These are phyloP conservation scores for Vigna unguiculata DNA, from an alignment of 306 rosid genomes.

Conservation along the genomic window DNA sequence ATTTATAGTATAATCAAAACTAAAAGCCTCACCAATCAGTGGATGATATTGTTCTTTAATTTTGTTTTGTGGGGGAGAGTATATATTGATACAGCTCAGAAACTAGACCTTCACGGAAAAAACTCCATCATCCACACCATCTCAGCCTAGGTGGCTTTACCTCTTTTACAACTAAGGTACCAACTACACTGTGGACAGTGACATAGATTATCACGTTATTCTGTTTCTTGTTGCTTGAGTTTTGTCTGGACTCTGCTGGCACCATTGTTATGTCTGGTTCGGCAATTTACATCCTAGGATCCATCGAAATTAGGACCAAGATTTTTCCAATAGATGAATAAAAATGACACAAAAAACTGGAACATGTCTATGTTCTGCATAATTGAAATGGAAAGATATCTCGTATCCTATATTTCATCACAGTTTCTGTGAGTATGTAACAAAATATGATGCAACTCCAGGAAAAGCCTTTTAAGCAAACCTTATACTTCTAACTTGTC, in stretches of 20 bases:
- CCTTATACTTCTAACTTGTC: neutral
- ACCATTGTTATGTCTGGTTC: neutral
- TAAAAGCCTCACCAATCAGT: neutral
- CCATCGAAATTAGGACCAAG: neutral
- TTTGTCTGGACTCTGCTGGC: neutral
- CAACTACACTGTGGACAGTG: constrained; percentile 11
- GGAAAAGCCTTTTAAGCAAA: neutral
- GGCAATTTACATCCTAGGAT: neutral
- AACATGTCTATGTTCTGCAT: neutral
- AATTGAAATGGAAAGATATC: neutral
- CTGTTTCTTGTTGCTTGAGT: neutral
- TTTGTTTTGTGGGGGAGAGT: neutral
- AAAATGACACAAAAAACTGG: neutral
- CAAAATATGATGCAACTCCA: neutral
- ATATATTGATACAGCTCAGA: constrained; percentile 9
- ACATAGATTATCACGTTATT: constrained; percentile 7
- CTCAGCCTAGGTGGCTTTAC: neutral
- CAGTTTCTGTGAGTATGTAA: neutral
- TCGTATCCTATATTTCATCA: neutral
- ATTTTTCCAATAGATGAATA: constrained; percentile 3
- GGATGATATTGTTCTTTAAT: neutral
- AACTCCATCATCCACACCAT: neutral
- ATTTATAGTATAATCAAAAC: neutral
- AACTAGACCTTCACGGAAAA: neutral
- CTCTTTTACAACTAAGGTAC: neutral